Base-by-base conservation (phyloP, 495 filamentous ascomycete genomes). In the Parathielavia appendiculata region DNA sequence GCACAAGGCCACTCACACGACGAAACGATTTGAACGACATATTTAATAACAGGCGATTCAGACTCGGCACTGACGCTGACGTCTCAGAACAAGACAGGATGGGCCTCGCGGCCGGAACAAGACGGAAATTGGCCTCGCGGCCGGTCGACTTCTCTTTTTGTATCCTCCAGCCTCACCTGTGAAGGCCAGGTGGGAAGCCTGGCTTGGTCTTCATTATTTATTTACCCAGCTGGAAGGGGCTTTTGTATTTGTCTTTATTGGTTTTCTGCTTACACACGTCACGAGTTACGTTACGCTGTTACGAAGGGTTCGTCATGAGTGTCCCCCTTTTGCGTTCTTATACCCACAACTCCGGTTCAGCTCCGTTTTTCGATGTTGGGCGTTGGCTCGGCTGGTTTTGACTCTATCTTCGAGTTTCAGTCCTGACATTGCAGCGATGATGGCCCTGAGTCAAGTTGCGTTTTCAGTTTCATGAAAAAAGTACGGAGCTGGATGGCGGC, bases 91-190 rank as follows among this genome's bases (percentile, higher is more conserved):
- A 70, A 71, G 65, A 71, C 70, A n/a, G 53, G 63, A 61, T 67
- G 64, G 66, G 75, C 75, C 75, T 76, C 76, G 67, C 76, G 74
- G 75, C 72, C 73, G 67, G 49, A 62, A 63, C 56, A 64, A 66
- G 62, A 76, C 69, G 67, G 61, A 17, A 59, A 58, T 67, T 67
- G 67, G 76, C 76, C 76, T 78, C 75, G 66, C 76, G 76, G 75
- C 75, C 72, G 38, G 49, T 68, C 45, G 50, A 47, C 14, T 59
- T 50, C 59, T 63, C 57, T 57, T 68, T 63, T 56, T 44, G 48
- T 59, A n/a, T 60, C 63, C 61, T 57, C 23, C 35, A 53, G 45
- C 19, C 32, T 20, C 11, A 26, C 56, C 58, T 58, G 34, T 54
- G 13, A 20, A 22, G 30, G 12, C 5, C 14, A 20, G 49, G 49